A percentile compares a stretch with the other conserved stretches of the same genome.
phyloP scores from a whole-genome alignment of 2,329 filamentous ascomycete genomes.

The Trichophaea hybrida region DNA sequence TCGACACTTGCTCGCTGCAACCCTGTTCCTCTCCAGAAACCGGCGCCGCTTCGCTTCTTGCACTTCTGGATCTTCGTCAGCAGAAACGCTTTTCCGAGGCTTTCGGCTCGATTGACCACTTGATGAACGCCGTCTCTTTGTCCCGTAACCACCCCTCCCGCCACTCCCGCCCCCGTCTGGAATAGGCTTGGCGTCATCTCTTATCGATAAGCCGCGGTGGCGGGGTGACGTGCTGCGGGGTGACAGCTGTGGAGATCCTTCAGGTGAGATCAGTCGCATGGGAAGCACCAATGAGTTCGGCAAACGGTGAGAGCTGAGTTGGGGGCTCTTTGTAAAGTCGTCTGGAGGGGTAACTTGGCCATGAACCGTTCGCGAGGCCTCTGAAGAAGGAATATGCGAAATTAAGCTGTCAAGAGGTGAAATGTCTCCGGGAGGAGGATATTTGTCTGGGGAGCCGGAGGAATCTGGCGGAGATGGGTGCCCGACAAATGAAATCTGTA shows the following conservation, averaged over 20 bases:
- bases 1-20: slow-evolving; percentile 60
- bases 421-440: not conserved
- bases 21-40: slow-evolving; percentile 55
- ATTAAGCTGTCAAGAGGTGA: slow-evolving; percentile 10
- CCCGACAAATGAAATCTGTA: not conserved
- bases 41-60: slow-evolving; percentile 39
- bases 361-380: slow-evolving; percentile 21
- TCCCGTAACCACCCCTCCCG: not conserved
- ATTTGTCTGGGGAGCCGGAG: not conserved
- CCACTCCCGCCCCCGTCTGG: not conserved
- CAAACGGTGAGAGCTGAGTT: not conserved
- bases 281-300: not conserved
- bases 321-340: slow-evolving; percentile 14
- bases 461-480: slow-evolving; percentile 7
- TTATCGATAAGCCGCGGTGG: not conserved
- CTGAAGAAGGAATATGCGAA: not conserved
- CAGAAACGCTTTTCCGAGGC: slow-evolving; percentile 12
- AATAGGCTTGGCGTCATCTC: not conserved
- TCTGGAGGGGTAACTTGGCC: slow-evolving; percentile 33
- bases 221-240: not conserved
- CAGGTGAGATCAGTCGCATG: not conserved
- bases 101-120: slow-evolving; percentile 1
- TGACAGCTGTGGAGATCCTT: not conserved
- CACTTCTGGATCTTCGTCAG: slow-evolving; percentile 22
- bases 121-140: not conserved